Percentiles rank a stretch among this genome's conserved stretches.
Conservation (phyloP, 139 green algal species). For the Chlamydomonas applanata region DNA sequence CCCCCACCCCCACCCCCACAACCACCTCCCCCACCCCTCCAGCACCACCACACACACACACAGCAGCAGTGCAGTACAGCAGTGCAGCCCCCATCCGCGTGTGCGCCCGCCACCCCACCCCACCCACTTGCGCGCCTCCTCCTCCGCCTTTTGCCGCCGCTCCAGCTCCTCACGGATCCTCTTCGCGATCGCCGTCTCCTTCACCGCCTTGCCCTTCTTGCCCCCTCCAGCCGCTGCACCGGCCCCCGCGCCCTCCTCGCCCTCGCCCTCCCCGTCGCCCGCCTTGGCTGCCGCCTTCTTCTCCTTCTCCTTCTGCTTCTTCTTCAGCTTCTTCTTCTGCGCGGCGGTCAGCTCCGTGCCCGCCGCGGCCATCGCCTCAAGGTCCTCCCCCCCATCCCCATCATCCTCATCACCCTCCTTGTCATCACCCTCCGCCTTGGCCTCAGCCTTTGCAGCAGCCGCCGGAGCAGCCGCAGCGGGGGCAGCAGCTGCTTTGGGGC, state of each 20-base stretch:
- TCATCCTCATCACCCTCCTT: background rate
- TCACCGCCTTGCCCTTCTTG: conserved; percentile 54
- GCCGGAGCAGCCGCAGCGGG: conserved; percentile 12
- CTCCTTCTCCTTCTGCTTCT: conserved; percentile 78
- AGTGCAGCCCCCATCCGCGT: too few relatives aligned
- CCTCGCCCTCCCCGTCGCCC: conserved; percentile 24
- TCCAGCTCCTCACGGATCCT: conserved; percentile 79
- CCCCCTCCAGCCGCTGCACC: conserved; percentile 36
- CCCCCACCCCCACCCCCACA: too few relatives aligned
- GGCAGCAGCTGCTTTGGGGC: conserved; percentile 29
- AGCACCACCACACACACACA: too few relatives aligned
- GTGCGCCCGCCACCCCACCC: too few relatives aligned
- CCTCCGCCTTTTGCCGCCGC: conserved; percentile 44
- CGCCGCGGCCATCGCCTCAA: conserved; percentile 28
- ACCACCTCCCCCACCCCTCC: too few relatives aligned
- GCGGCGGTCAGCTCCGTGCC: conserved; percentile 64
- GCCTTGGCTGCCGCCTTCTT: conserved; percentile 54
- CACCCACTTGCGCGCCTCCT: conserved; percentile 16
- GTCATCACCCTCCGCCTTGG: background rate
- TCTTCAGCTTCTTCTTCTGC: conserved; percentile 87
- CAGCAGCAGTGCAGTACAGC: background rate
- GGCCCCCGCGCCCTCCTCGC: conserved; percentile 17
- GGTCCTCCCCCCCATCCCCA: conserved; percentile 20
- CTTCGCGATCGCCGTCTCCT: conserved; percentile 73
- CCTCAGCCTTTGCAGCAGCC: conserved; percentile 3